These are phyloP conservation scores for Colletotrichum sp. DNA, from an alignment of 2,329 filamentous ascomycete genomes.

Conservation along the genomic window DNA sequence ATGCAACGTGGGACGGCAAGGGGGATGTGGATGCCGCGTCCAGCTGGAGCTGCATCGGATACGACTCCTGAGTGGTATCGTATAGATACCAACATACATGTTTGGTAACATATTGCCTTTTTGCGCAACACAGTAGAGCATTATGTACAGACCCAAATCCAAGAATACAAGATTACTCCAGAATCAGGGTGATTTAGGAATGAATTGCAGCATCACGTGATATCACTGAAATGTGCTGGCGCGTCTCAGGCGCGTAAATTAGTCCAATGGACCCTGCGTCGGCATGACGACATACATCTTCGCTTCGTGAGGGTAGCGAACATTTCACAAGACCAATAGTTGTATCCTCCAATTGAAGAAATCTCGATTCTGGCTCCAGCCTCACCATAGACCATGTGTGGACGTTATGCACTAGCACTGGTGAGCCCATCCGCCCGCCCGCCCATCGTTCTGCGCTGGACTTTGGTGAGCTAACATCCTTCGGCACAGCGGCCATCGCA, in stretches of 20 bases:
- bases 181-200: not conserved
- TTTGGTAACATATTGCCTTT: not conserved
- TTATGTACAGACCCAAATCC: not conserved
- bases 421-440: conserved; percentile 30
- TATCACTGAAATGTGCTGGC: not conserved
- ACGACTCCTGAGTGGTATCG: not conserved
- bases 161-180: not conserved
- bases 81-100: not conserved
- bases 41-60: not conserved
- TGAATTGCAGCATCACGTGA: not conserved
- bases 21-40: not conserved
- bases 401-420: conserved; percentile 40
- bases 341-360: not conserved
- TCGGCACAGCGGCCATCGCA: conserved; percentile 72
- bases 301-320: not conserved
- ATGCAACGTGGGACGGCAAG: not conserved
- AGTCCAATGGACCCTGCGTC: not conserved
- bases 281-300: not conserved
- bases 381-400: conserved; percentile 34
- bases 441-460: not conserved
- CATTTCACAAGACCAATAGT: not conserved
- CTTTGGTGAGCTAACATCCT: not conserved
- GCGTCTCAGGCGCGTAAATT: not conserved
- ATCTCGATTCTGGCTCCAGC: not conserved
- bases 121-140: not conserved